Base-by-base conservation (phyloP, 352 stramenopile species). In the Peronospora belbahrii region DNA sequence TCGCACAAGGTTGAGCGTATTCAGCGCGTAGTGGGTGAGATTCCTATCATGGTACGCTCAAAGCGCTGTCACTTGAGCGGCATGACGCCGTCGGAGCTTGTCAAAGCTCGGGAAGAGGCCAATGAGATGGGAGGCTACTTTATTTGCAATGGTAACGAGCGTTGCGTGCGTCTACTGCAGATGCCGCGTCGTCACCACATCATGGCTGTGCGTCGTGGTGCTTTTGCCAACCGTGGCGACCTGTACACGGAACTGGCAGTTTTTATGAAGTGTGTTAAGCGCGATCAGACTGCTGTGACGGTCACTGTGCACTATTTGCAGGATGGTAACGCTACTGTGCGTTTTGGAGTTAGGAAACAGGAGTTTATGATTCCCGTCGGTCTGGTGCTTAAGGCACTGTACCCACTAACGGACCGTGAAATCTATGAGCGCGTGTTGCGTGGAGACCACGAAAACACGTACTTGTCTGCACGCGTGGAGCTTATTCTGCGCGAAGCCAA, bases 101-200 rank as follows among this genome's bases (percentile, higher is more conserved):
- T 98, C 6, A 59, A 89, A 51, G 68, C 65, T 36, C 61, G 78
- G 6, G 86, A 98, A 69, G 93, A 99, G 64, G 83, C 92, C 47
- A 97, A 96, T 48, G 97, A 99, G 59, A 95, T 98, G 74, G 97
- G 97, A 39, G 96, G 96, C 31, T 99, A 99, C 59, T 99, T 99
- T 55, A 97, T 99, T 49, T 96, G 98, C 57, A 98, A 97, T 65
- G 97, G 97, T 22, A 98, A 99, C 70, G 97, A 99, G 74, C 85
- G 96, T 48, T 96, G 96, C 47, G 94, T 99, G 32, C 83, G 97
- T 54, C 68, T 99, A 52, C 70, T 99, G 52, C 96, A 99, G 74
- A 92, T 96, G 68, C 82, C 83, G 7, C 75, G 83, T 31, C 80
- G 83, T 28, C 80, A 94, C 59, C 83, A 94, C 56, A 84, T 94